These are phyloP conservation scores for Umbellularia californica DNA, from an alignment of 164 flowering plant genomes.

Conservation along the genomic window DNA sequence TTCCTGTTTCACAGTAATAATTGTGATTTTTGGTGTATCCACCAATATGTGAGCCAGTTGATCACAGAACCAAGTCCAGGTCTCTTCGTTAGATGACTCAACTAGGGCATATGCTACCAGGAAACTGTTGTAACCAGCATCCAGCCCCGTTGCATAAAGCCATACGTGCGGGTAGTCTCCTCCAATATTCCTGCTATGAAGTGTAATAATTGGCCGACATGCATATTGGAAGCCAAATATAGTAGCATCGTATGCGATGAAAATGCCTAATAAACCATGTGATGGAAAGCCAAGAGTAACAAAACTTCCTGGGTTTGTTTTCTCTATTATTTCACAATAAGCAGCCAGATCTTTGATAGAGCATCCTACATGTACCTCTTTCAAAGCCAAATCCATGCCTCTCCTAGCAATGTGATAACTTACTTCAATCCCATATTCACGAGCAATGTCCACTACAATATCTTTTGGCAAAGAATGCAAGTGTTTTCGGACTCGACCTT, in stretches of 20 bases:
- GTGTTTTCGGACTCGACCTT: neutral
- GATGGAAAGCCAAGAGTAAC: neutral
- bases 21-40: neutral
- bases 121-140: neutral
- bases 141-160: neutral
- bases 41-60: neutral
- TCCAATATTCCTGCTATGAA: neutral
- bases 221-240: neutral
- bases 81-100: neutral
- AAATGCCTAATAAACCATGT: neutral
- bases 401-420: neutral
- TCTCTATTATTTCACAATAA: neutral
- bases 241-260: neutral
- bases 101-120: neutral
- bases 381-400: neutral
- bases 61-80: neutral
- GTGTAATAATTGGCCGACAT: neutral
- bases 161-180: neutral
- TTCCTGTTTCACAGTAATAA: neutral
- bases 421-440: neutral
- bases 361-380: neutral
- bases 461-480: neutral
- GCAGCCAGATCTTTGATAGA: neutral
- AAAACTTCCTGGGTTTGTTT: neutral
- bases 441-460: neutral